These are phyloP conservation scores for Lentinula boryana DNA, from an alignment of 768 basidiomycete species.

Conservation along the genomic window DNA sequence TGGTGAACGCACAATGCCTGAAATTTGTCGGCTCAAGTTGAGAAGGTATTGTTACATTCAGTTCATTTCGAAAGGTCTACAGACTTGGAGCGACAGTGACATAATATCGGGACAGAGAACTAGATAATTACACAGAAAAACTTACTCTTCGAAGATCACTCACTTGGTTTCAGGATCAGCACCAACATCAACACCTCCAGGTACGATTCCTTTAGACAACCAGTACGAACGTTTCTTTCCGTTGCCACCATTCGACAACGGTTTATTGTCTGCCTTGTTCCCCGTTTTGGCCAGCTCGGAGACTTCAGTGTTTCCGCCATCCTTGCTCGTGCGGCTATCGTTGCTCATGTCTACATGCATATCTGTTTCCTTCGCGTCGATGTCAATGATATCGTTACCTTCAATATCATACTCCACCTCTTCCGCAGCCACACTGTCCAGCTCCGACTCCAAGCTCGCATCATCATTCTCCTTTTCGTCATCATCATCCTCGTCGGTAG, in stretches of 20 bases:
- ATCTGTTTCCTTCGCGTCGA: no score
- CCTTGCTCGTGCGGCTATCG: no score
- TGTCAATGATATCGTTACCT: not conserved
- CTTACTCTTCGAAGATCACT: no score
- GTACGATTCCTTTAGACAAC: constrained; percentile 27
- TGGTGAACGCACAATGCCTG: no score
- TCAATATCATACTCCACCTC: constrained; percentile 11
- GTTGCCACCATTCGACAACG: constrained; percentile 3
- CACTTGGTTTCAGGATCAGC: no score
- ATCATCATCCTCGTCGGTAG: constrained; percentile 24
- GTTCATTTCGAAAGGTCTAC: no score
- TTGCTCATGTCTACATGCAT: not conserved
- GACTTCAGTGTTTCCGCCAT: not conserved
- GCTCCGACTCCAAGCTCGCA: constrained; percentile 16
- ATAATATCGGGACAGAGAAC: no score
- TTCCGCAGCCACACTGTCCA: constrained; percentile 12
- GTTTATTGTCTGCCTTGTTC: constrained; percentile 6
- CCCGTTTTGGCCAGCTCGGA: not conserved
- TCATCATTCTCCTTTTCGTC: constrained; percentile 23
- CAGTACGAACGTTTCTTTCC: constrained; percentile 29
- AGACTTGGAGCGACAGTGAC: no score
- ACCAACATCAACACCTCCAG: not conserved
- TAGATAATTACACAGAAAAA: no score
- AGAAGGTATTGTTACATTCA: no score
- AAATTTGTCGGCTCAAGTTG: no score